Evolutionary conservation across 768 basidiomycete genomes (phyloP), one percentile per base, ranked within the genome.

Genomic region (Phylloporus scabripes): DNA sequence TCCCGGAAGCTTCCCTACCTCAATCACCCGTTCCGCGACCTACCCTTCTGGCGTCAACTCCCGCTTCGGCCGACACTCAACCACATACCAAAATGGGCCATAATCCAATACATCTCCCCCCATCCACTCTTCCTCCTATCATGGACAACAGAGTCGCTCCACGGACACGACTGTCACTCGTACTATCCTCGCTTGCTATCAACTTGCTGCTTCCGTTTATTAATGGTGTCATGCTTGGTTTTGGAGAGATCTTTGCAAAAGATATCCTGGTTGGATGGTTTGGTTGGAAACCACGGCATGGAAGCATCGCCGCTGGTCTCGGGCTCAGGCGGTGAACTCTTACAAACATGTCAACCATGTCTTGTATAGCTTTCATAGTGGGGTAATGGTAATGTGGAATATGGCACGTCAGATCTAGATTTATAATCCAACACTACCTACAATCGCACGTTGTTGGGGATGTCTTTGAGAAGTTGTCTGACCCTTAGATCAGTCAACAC

Each of bases 191-290:
- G 20, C 64, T 92, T 54, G 85, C 86, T 23, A 87, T 95, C 63
- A 94, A 95, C 64, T 64, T 95, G 53, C 63, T 87, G 1, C 74
- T 95, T 33, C 92, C 92, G 0, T 95, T 95, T 66, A 78, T 95
- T 8, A 95, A 94, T 55, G 92, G 92, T 17, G 87, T 95, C 50
- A 95, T 95, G 92, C 80, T 93, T 44, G 92, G 92, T n/a, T 93
- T 94, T 62, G 92, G 92, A 34, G 92, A 95, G 68, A 87, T 95
- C 43, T 92, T 93, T 62, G 92, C 87, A 31, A 87, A 86, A 67
- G 79, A 85, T 39, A 75, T 87, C n/a, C 64, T 88, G 15, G 68
- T 87, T 15, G 63, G 67, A 7, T 76, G 75, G 75, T 62, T 76
- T 36, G 75, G 75, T 32, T 76, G 73, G 72, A 69, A 64, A 55